phyloP scores from a whole-genome alignment of 345 rosid species.

The Erodium maritimum region DNA sequence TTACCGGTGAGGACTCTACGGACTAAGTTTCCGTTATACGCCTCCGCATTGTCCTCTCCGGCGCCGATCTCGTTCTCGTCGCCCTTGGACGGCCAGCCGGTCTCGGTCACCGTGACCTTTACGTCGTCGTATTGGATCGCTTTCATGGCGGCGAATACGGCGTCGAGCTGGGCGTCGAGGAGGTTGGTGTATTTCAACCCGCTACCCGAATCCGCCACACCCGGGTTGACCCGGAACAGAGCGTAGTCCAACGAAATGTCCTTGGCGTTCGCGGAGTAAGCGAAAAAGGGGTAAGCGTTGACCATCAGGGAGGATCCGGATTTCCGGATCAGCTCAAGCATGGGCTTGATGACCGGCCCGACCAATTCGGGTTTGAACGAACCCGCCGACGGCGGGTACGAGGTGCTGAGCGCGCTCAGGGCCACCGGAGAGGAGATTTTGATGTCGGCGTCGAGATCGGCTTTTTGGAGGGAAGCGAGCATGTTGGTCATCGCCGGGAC shows the following conservation, averaged over 20 bases:
- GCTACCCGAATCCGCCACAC: constrained; percentile 64
- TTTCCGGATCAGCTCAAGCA: constrained; percentile 49
- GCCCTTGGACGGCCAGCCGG: constrained; percentile 96
- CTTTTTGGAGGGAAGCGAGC: constrained; percentile 44
- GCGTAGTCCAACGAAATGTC: constrained; percentile 65
- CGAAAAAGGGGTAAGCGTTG: constrained; percentile 82
- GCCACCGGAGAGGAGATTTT: constrained; percentile 77
- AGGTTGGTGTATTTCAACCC: constrained; percentile 62
- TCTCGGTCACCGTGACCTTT: constrained; percentile 61
- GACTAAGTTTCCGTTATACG: constrained; percentile 77
- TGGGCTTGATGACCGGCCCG: constrained; percentile 69
- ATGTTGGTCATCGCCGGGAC: constrained; percentile 81
- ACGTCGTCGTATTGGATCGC: constrained; percentile 54
- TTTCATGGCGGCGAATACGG: constrained; percentile 74
- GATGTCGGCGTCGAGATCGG: constrained; percentile 34
- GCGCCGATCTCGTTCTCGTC: constrained; percentile 71
- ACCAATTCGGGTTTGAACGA: constrained; percentile 46
- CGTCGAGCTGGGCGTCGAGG: constrained; percentile 83
- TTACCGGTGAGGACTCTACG: constrained; percentile 46
- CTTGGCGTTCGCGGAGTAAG: constrained; percentile 54
- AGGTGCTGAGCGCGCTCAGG: constrained; percentile 40
- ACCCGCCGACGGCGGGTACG: constrained; percentile 85
- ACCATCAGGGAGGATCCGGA: constrained; percentile 66
- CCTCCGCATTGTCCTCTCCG: constrained; percentile 49
- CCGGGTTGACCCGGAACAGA: constrained; percentile 48